phyloP scores from a whole-genome alignment of 805 yeast species.

The Ogataea siamensis region DNA sequence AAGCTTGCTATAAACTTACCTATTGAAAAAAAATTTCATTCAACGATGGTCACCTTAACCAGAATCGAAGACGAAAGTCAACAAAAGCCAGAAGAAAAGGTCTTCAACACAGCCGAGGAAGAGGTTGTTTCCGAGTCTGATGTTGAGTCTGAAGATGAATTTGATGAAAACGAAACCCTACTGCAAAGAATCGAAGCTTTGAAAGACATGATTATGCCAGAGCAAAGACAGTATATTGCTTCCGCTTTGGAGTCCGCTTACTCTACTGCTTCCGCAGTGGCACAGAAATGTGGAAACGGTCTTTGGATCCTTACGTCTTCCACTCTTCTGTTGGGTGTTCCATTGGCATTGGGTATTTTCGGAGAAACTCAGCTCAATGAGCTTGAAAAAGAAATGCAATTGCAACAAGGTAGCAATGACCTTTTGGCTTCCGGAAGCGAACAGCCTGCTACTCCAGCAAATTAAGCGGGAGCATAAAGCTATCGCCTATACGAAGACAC shows the following conservation, averaged over 20 bases:
- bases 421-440: constrained; percentile 69
- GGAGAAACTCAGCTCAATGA: constrained; percentile 92
- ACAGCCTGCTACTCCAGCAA: constrained; percentile 35
- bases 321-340: constrained; percentile 85
- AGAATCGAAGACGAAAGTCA: constrained; percentile 58
- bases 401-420: constrained; percentile 70
- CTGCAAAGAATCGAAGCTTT: constrained; percentile 87
- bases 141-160: constrained; percentile 67
- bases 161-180: constrained; percentile 80
- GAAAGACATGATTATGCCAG: constrained; percentile 88
- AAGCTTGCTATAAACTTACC: background rate
- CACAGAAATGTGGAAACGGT: constrained; percentile 65
- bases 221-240: constrained; percentile 58
- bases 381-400: constrained; percentile 86
- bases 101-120: constrained; percentile 31
- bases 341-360: constrained; percentile 83
- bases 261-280: constrained; percentile 44
- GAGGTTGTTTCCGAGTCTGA: constrained; percentile 44
- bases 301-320: constrained; percentile 87
- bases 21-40: constrained; percentile 8
- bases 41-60: constrained; percentile 70
- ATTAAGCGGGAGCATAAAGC: constrained; percentile 1
- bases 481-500: background rate
- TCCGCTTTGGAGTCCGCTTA: constrained; percentile 30
- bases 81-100: constrained; percentile 29